A percentile compares a stretch with the other conserved stretches of the same genome.
These are phyloP conservation scores for Gossypium gossypioides DNA, from an alignment of 441 rosid species.

Conservation along the genomic window DNA sequence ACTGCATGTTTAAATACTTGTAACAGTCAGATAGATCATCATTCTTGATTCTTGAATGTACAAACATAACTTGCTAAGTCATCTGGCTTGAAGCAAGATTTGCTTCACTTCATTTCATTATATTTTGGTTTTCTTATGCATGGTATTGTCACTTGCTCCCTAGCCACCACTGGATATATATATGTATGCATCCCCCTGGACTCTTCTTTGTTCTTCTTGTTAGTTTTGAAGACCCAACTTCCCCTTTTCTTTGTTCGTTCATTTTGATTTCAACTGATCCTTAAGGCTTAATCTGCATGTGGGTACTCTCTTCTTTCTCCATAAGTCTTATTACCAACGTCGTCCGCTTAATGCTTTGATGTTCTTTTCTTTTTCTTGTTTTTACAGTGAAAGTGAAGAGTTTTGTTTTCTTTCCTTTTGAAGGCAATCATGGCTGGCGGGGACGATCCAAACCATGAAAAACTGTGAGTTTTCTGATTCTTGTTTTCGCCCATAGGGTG, in stretches of 20 bases:
- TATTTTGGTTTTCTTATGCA: too few relatives aligned
- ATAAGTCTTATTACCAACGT: background rate
- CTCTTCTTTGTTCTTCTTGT: background rate
- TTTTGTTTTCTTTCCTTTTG: too few relatives aligned
- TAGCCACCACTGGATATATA: too few relatives aligned
- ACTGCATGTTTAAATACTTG: too few relatives aligned
- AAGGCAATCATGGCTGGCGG: constrained; percentile 10
- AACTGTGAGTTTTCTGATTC: constrained; percentile 9
- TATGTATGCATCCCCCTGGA: too few relatives aligned
- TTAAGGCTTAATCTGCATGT: background rate
- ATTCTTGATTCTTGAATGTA: too few relatives aligned
- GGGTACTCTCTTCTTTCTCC: background rate
- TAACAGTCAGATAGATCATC: too few relatives aligned
- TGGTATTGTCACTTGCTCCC: too few relatives aligned
- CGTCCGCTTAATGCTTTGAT: background rate
- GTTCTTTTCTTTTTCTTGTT: background rate
- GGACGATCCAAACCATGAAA: constrained; percentile 12
- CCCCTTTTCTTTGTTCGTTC: background rate
- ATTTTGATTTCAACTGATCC: background rate
- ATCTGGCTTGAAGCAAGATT: too few relatives aligned
- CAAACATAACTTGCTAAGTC: too few relatives aligned
- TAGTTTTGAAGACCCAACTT: background rate
- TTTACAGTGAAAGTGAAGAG: background rate
- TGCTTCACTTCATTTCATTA: too few relatives aligned
- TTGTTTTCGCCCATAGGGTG: background rate